Evolutionary conservation across 2,329 filamentous ascomycete genomes (phyloP), one percentile per base, ranked within the genome.

Genomic region (Nemania abortiva): DNA sequence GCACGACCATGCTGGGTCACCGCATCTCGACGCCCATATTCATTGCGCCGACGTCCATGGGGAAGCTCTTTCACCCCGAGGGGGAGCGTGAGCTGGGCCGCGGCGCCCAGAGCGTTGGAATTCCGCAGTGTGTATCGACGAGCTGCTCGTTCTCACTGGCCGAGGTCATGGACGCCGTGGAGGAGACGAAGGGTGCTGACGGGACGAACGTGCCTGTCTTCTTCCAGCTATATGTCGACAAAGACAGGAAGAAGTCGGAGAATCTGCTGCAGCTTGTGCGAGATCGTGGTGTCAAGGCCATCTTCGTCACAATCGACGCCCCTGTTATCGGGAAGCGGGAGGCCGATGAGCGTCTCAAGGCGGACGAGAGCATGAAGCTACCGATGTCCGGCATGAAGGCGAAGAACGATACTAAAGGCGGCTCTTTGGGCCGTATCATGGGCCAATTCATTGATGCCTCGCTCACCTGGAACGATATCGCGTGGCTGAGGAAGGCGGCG

Each of bases 201-300:
- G 31, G 29, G 15, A 10, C 39, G 6, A 49, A 34, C 39, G 63
- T 74, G 24, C 72, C 75, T 3, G 68, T 78, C 3, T 79, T 89
- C 81, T 89, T 89, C 74, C 88, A 90, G 75, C 81, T 91, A 6
- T 91, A 91, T 73, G 86, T 90, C 59, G 85, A 90, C 77, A 86
- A 85, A 72, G 81, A 89, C 69, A 81, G 87, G 0, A 64, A 75
- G 9, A 85, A 87, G 66, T 86, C 86, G 18, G 84, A 85, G 69
- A 79, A 79, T 1, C 77, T 90, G 0, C 76, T 91, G 1, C 77
- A 74, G 11, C 77, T 83, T 22, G 85, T 87, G 0, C 80, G 82
- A 6, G 76, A 78, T 37, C 76, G 83, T 1, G 85, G 86, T 0
- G 82, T 86, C 13, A 83, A 84, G 65, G 87, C 84, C 5, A 79